A percentile compares a stretch with the other conserved stretches of the same genome.
These are phyloP conservation scores for Ilyonectria mors-panacis DNA, from an alignment of 2,329 filamentous ascomycete genomes.

Conservation along the genomic window DNA sequence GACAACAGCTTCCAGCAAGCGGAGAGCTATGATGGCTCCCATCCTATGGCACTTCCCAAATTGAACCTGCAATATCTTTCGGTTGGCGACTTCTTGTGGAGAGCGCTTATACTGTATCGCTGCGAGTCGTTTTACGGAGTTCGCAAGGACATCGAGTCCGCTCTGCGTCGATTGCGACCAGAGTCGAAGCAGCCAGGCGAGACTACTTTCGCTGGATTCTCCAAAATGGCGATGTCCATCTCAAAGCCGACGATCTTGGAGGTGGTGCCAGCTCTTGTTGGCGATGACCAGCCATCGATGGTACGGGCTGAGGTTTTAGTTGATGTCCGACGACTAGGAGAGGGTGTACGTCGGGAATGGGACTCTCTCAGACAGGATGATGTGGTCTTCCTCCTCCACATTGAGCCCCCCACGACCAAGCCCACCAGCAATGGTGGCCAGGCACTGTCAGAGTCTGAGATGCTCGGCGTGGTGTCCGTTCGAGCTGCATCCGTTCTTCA, in stretches of 20 bases:
- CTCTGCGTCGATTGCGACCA: conserved; percentile 84
- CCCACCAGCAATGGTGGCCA: conserved; percentile 67
- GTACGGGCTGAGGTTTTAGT: conserved; percentile 90
- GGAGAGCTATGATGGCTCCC: conserved; percentile 88
- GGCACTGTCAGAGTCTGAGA: conserved; percentile 66
- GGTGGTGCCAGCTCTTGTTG: conserved; percentile 85
- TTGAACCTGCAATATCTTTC: conserved; percentile 96
- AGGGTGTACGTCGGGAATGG: conserved; percentile 87
- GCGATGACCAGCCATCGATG: conserved; percentile 84
- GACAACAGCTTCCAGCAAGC: conserved; percentile 84
- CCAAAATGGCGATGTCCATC: conserved; percentile 92
- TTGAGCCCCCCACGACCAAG: conserved; percentile 73
- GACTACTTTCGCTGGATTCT: conserved; percentile 84
- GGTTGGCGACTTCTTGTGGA: conserved; percentile 96
- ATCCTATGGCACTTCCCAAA: conserved; percentile 91
- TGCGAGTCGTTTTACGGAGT: conserved; percentile 96
- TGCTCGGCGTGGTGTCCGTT: conserved; percentile 77
- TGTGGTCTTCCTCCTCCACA: conserved; percentile 87
- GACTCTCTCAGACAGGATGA: conserved; percentile 89
- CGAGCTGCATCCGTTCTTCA: conserved; percentile 90
- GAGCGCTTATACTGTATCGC: conserved; percentile 89
- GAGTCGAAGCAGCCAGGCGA: conserved; percentile 74
- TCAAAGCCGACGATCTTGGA: conserved; percentile 89
- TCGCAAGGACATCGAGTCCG: conserved; percentile 88
- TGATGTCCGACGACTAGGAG: conserved; percentile 84